Base-by-base conservation (phyloP, 1,139 yeast species). In the Saccharomyces hybrid region DNA sequence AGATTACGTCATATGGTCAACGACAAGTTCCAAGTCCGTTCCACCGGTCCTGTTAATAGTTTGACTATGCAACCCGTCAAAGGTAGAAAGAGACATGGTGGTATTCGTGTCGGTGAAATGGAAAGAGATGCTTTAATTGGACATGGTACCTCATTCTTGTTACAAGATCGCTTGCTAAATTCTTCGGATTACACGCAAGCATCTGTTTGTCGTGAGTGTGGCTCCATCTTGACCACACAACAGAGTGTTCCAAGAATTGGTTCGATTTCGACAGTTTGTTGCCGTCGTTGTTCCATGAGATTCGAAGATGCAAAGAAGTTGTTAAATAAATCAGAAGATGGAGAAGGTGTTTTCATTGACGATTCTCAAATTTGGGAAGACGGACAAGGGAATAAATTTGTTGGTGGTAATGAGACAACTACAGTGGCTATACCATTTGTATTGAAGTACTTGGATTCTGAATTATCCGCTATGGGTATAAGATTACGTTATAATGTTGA, bases 61-160 rank as follows among this genome's bases (percentile, higher is more conserved):
- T 80, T 93, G 68, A 95, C 99, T 16, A 91, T 93, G 97, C 99
- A 93, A 78, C 99, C 99, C 50, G 99, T 93, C 57, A 93, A 95
- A 77, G 99, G 99, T 68, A 86, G 99, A 77, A 95, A 93, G 84
- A 84, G 99, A 76, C 84, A 87, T 62, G 99, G 99, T 75, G 99
- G 99, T 86, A 93, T 93, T 65, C 96, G 99, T 80, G 96, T 93
- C 47, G 99, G 99, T 71, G 99, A 93, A 74, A 93, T 93, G 99
- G 99, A 93, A 76, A 88, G 99, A 77, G 99, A 93, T 78, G 99
- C 99, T 2, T 78, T 93, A 66, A 90, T 93, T 71, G 99, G 99
- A 59, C 99, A 95, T 70, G 99, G 99, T 75, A 86, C 99, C n/a
- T 90, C 99, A 1, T 93, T 82, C 82, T 76, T 93, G 67, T 77